Evolutionary conservation across 2,329 filamentous ascomycete species (phyloP).

Genomic region (Ceratocystis albifundus): DNA sequence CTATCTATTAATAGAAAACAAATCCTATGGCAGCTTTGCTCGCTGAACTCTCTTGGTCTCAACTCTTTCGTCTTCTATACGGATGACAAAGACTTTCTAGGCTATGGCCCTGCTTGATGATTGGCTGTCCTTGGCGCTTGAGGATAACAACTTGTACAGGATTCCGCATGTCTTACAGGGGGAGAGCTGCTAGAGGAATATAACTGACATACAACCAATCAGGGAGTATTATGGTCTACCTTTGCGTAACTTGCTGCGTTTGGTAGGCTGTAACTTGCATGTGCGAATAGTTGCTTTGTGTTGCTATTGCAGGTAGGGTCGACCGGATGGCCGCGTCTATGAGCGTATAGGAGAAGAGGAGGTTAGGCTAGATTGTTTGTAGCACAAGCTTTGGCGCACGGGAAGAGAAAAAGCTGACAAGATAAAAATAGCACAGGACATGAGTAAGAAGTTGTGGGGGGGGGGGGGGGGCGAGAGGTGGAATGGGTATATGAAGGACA

Average conservation of each 20-base stretch:
- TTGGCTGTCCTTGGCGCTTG: conserved; percentile 8
- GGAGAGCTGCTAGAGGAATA: not conserved
- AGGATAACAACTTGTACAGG: not conserved
- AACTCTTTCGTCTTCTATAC: no score
- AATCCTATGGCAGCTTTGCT: no score
- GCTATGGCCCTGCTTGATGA: not conserved
- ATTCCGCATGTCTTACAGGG: not conserved
- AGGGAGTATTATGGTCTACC: not conserved
- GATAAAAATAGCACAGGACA: conserved; percentile 3
- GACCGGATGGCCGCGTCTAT: not conserved
- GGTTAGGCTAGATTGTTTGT: not conserved
- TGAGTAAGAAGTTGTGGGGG: not conserved
- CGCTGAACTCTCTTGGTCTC: no score
- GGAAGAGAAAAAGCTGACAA: not conserved
- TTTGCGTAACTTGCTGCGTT: no score
- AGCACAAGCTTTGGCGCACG: not conserved
- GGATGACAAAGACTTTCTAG: not conserved
- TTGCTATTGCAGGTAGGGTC: not conserved
- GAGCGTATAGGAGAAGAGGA: not conserved
- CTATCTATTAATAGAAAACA: conserved; percentile 6
- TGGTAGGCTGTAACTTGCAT: no score
- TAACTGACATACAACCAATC: conserved; percentile 6
- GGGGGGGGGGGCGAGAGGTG: not conserved
- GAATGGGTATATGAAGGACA: not conserved
- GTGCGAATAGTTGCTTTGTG: no score